These are phyloP conservation scores for Fragosphaeria purpurea DNA, from an alignment of 2,329 filamentous ascomycete species.

Conservation along the genomic window DNA sequence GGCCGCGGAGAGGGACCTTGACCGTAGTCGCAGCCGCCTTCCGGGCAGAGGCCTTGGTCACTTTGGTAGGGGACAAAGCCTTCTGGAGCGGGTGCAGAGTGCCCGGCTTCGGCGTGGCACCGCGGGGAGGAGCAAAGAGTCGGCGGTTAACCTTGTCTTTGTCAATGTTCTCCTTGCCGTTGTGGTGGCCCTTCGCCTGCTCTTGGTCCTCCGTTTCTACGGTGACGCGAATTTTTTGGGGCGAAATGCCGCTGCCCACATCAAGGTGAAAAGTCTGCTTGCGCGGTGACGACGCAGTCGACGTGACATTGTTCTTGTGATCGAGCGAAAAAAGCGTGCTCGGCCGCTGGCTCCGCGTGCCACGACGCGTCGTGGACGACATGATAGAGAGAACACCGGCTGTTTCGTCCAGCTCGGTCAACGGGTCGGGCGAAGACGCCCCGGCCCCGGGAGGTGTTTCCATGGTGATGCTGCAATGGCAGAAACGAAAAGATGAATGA, in stretches of 20 bases:
- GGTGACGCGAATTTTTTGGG: constrained; percentile 44
- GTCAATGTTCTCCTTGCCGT: neutral
- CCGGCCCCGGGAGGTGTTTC: constrained; percentile 13
- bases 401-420: constrained; percentile 28
- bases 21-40: neutral
- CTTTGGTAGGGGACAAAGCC: constrained; percentile 5
- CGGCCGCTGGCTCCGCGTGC: constrained; percentile 34
- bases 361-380: constrained; percentile 25
- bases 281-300: constrained; percentile 31
- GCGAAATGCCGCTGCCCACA: constrained; percentile 38
- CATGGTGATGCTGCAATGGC: constrained; percentile 1
- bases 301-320: constrained; percentile 12
- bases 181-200: neutral
- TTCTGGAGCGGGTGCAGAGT: neutral
- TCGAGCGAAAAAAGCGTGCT: constrained; percentile 27
- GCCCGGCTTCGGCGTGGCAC: neutral
- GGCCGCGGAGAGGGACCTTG: constrained; percentile 34
- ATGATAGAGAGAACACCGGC: neutral
- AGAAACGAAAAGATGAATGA: neutral
- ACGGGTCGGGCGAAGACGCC: constrained; percentile 42
- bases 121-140: constrained; percentile 25
- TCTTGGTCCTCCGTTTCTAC: constrained; percentile 37
- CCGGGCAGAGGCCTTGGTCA: constrained; percentile 31
- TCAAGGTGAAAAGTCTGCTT: constrained; percentile 50
- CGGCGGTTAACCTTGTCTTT: constrained; percentile 22